Conservation (phyloP, 2,329 filamentous ascomycete genomes). For the Fusarium miscanthi region DNA sequence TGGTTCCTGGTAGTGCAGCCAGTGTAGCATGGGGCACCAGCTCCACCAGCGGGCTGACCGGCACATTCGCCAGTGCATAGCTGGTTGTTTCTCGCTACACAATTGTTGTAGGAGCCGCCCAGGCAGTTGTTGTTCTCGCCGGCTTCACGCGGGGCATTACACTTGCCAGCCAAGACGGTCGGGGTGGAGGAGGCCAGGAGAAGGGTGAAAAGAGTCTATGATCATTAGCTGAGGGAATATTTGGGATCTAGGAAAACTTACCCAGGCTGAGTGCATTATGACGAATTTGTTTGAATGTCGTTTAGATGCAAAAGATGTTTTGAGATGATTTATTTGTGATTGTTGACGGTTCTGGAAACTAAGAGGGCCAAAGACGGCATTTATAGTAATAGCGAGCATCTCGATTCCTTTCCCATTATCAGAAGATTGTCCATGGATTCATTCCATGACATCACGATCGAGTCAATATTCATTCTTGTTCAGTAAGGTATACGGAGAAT, state of each 20-base stretch:
- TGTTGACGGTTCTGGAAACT: no score
- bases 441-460: no score
- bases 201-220: neutral
- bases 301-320: no score
- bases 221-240: accelerated
- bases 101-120: neutral
- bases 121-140: neutral
- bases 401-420: no score
- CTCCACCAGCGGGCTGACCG: neutral
- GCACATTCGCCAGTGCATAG: neutral
- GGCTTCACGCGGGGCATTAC: neutral
- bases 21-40: neutral
- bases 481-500: no score
- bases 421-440: no score
- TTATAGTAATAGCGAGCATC: no score
- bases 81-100: neutral
- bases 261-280: neutral
- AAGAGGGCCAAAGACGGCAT: no score
- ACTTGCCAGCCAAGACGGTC: neutral
- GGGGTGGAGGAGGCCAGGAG: neutral
- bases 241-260: accelerated
- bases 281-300: no score
- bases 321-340: no score
- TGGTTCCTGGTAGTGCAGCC: neutral
- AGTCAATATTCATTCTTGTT: no score